Base-by-base conservation (phyloP, 2,329 filamentous ascomycete genomes). In the Exophiala sp. region DNA sequence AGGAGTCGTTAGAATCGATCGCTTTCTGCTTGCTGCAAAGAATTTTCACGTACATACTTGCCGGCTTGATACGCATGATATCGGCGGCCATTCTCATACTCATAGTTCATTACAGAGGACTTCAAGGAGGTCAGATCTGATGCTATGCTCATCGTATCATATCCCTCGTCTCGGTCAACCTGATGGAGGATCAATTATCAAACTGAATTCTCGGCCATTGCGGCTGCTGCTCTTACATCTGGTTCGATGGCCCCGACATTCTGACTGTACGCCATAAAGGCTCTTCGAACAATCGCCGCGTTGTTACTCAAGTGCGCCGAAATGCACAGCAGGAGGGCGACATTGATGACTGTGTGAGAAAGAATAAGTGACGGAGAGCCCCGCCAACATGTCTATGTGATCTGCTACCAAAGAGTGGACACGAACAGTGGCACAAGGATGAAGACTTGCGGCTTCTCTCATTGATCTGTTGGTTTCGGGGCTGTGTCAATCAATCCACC, bases 1-100 rank as follows among this genome's bases (percentile, higher is more conserved):
- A 18, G 36, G n/a, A 21, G 39, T 14, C 4, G 39, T 42, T 21
- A 42, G 39, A n/a, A 3, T 5, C 3, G 20, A 47, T 34, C n/a
- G 44, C 9, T 6, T 35, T 3, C 24, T 36, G 12, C 6, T n/a
- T 4, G 41, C 10, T 14, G 20, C 41, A 11, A 29, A 32, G 21
- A 14, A 2, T 9, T 39, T 18, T 20, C 16, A 39, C 45, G n/a
- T 38, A 38, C 32, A 24, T 50, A 50, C 24, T 50, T 50, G 14
- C 57, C 57, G 24, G 54, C 54, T n/a, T 36, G 29, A 32, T 45
- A 56, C 5, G 40, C 42, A 32, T 56, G 54, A 42, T 56, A 56
- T 5, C 36, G 44, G 10, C 54, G 54, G 9, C 54, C 54, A 47
- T 56, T 52, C 33, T 54, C 46, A n/a, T 49, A 42, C n/a, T 40